phyloP scores from a whole-genome alignment of 2,329 filamentous ascomycete genomes.

The Endocalyx cinctus region DNA sequence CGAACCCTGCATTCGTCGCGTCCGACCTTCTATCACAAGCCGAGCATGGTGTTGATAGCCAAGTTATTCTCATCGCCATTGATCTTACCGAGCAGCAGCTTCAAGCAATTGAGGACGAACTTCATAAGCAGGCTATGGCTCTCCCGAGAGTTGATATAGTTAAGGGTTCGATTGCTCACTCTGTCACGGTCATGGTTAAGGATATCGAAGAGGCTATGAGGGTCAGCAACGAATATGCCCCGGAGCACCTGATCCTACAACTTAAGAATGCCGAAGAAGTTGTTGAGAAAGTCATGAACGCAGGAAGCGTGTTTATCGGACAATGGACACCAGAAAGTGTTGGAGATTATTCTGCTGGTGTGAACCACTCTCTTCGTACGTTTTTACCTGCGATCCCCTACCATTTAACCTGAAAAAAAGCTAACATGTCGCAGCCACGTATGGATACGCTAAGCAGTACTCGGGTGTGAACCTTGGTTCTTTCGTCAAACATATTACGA shows the following conservation, averaged over 20 bases:
- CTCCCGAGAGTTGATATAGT: conserved; percentile 92
- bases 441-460: conserved; percentile 97
- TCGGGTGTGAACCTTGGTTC: conserved; percentile 94
- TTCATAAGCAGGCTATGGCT: conserved; percentile 80
- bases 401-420: no score
- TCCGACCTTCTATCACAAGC: conserved; percentile 93
- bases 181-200: conserved; percentile 75
- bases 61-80: conserved; percentile 87
- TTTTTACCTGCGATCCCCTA: conserved; percentile 30
- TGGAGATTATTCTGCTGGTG: conserved; percentile 94
- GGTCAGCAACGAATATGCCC: conserved; percentile 90
- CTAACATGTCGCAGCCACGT: conserved; percentile 63
- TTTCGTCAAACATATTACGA: conserved; percentile 97
- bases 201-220: conserved; percentile 68
- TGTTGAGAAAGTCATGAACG: conserved; percentile 81
- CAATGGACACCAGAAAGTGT: conserved; percentile 97
- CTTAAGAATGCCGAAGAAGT: conserved; percentile 69
- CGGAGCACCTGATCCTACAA: conserved; percentile 94
- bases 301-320: conserved; percentile 92
- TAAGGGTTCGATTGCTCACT: conserved; percentile 83
- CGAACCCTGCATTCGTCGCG: conserved; percentile 92
- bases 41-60: conserved; percentile 93
- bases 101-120: conserved; percentile 81
- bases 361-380: conserved; percentile 96
- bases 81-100: conserved; percentile 70